Base-by-base conservation (phyloP, 441 rosid species). In the Eruca vesicaria region DNA sequence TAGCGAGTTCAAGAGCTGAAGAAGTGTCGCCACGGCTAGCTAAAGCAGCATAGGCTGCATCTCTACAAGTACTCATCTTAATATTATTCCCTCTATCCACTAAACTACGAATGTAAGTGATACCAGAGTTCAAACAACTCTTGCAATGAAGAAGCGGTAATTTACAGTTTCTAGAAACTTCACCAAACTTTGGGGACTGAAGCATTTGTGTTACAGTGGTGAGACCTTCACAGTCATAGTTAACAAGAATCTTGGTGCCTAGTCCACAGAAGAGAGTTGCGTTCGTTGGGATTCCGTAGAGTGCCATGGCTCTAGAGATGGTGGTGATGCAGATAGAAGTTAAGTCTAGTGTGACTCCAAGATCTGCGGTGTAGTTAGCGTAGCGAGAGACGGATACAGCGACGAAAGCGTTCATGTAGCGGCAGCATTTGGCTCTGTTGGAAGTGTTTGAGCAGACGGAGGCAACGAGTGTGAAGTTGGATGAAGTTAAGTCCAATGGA, bases 351-450 rank as follows among this genome's bases (percentile, higher is more conserved):
- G 92, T 4, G 29, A 92, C 90, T 74, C 98, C 98, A 7, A 95
- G 88, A 71, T 75, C 75, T 77, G 92, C 53, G 15, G 98, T 89
- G 64, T n/a, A 67, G 84, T 95, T 95, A 20, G 98, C 91, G 65
- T 86, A 88, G 36, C 88, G 96, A 56, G 99, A 83, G 32, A 91
- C 73, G 1, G 99, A 91, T 72, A 87, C 75, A 2, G 97, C 93
- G 79, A 90, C 55, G 48, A 87, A 90, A 63, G 97, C 94, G 73
- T 95, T 95, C 74, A 95, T 91, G 82, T 95, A 90, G 62, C 96
- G 97, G 85, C 98, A 95, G 77, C 99, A 95, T 76, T 87, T 91
- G 59, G 86, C 97, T 84, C 94, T 85, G 20, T 88, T 85, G 33
- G 81, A 79, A 9, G 78, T 70, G 64, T 75, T 76, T 0, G 96